Percentiles rank a stretch among this genome's conserved stretches.
Conservation (phyloP, 768 basidiomycete genomes). For the Plicaturopsis crispa region DNA sequence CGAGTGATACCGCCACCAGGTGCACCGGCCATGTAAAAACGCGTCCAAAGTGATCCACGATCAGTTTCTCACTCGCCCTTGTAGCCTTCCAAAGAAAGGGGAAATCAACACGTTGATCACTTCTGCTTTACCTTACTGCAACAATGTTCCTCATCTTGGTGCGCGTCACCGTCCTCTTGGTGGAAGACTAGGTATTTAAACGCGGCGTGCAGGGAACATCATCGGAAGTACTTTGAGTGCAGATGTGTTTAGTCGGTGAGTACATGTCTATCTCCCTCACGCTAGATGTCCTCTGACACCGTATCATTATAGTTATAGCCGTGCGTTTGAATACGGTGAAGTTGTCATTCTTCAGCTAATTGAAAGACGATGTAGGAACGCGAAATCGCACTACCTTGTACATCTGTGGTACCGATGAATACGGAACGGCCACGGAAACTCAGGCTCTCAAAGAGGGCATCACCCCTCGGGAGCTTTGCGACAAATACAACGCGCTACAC, state of each 20-base stretch:
- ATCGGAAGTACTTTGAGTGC: constrained; percentile 96
- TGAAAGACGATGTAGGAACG: constrained; percentile 23
- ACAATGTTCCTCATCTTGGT: constrained; percentile 88
- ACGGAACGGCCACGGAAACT: constrained; percentile 99
- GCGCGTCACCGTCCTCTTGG: constrained; percentile 7
- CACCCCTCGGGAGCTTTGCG: constrained; percentile 74
- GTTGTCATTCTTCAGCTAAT: constrained; percentile 5
- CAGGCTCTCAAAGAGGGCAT: constrained; percentile 87
- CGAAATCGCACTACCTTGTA: constrained; percentile 88
- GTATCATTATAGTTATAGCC: constrained; percentile 41
- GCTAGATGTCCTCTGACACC: constrained; percentile 1
- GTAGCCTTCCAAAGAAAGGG: constrained; percentile 69
- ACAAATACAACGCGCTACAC: constrained; percentile 86
- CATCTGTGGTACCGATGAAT: constrained; percentile 97
- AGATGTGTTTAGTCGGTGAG: constrained; percentile 91
- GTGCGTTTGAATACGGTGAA: constrained; percentile 29
- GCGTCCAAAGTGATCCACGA: constrained; percentile 7
- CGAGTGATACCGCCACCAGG: constrained; percentile 48
- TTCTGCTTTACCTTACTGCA: constrained; percentile 93
- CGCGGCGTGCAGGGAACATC: constrained; percentile 55
- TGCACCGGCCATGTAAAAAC: constrained; percentile 35
- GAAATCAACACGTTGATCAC: constrained; percentile 88
- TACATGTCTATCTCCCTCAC: constrained; percentile 11
- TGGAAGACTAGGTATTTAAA: constrained; percentile 2
- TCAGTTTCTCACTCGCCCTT: constrained; percentile 1